Percentiles rank a stretch among this genome's conserved stretches.
These are phyloP conservation scores for Cercospora beticola DNA, from an alignment of 2,329 filamentous ascomycete species.

Conservation along the genomic window DNA sequence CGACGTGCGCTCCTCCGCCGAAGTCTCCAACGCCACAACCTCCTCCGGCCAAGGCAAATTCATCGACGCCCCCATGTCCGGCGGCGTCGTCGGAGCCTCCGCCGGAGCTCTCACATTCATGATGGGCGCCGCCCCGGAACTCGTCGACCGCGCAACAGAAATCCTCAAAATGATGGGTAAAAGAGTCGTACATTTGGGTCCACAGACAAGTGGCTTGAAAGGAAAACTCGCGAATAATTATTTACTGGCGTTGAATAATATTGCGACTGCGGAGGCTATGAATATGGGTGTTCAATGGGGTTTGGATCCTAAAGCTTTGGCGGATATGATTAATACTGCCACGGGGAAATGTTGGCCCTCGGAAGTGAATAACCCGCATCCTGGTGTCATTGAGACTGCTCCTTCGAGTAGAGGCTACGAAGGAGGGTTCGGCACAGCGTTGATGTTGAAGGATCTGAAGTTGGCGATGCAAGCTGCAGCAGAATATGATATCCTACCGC, in stretches of 20 bases:
- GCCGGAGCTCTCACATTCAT: slow-evolving; percentile 93
- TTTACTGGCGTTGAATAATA: slow-evolving; percentile 89
- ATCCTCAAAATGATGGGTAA: slow-evolving; percentile 81
- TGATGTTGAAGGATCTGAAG: slow-evolving; percentile 53
- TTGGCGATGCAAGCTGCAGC: slow-evolving; percentile 49
- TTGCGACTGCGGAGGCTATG: slow-evolving; percentile 66
- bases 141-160: slow-evolving; percentile 65
- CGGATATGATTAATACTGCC: slow-evolving; percentile 85
- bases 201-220: slow-evolving; percentile 79
- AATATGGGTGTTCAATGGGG: slow-evolving; percentile 64
- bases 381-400: slow-evolving; percentile 73
- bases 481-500: slow-evolving; percentile 46
- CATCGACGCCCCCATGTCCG: slow-evolving; percentile 95
- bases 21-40: slow-evolving; percentile 70
- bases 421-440: slow-evolving; percentile 51
- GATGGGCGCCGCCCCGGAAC: slow-evolving; percentile 68
- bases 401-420: slow-evolving; percentile 72
- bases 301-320: slow-evolving; percentile 65
- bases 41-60: slow-evolving; percentile 70
- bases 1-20: slow-evolving; percentile 78
- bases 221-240: slow-evolving; percentile 98
- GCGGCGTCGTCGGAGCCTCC: slow-evolving; percentile 85
- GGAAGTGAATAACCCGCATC: slow-evolving; percentile 92
- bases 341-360: slow-evolving; percentile 96
- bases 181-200: slow-evolving; percentile 80